Conservation (phyloP, 2,329 filamentous ascomycete genomes). For the Paraconiothyrium sp. region DNA sequence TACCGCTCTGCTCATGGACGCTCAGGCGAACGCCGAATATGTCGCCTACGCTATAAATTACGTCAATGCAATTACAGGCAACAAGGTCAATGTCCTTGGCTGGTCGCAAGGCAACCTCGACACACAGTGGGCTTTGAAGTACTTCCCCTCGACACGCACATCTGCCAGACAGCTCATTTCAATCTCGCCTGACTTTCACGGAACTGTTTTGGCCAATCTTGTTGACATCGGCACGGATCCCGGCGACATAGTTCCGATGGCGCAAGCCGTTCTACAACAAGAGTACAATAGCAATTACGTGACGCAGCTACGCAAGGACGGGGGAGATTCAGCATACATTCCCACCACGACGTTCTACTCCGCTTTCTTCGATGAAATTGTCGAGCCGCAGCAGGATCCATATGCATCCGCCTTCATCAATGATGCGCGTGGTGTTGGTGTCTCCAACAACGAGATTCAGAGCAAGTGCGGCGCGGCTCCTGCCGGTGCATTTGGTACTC, state of each 20-base stretch:
- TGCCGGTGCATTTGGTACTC: conserved; percentile 59
- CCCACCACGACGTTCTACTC: conserved; percentile 65
- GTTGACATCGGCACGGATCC: conserved; percentile 34
- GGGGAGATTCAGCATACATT: conserved; percentile 63
- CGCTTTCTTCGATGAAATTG: conserved; percentile 60
- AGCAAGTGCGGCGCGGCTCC: conserved; percentile 51
- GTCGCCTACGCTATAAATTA: conserved; percentile 69
- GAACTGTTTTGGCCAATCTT: conserved; percentile 53
- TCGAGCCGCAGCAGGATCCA: conserved; percentile 60
- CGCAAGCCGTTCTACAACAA: conserved; percentile 60
- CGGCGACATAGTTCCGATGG: conserved; percentile 31
- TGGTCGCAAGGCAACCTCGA: conserved; percentile 67
- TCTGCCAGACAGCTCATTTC: conserved; percentile 62
- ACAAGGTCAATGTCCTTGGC: conserved; percentile 56
- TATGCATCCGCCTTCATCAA: conserved; percentile 58
- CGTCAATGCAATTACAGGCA: conserved; percentile 54
- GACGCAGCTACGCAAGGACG: conserved; percentile 52
- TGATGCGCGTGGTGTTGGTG: conserved; percentile 57
- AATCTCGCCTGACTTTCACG: conserved; percentile 64
- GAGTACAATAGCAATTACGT: conserved; percentile 57
- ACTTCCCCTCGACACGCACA: conserved; percentile 62
- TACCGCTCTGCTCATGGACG: conserved; percentile 57
- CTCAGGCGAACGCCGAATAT: conserved; percentile 64
- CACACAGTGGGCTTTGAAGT: conserved; percentile 67
- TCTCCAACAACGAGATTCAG: conserved; percentile 62